These are phyloP conservation scores for Salicornia ramosissima DNA, from an alignment of 148 eudicot genomes.

Conservation along the genomic window DNA sequence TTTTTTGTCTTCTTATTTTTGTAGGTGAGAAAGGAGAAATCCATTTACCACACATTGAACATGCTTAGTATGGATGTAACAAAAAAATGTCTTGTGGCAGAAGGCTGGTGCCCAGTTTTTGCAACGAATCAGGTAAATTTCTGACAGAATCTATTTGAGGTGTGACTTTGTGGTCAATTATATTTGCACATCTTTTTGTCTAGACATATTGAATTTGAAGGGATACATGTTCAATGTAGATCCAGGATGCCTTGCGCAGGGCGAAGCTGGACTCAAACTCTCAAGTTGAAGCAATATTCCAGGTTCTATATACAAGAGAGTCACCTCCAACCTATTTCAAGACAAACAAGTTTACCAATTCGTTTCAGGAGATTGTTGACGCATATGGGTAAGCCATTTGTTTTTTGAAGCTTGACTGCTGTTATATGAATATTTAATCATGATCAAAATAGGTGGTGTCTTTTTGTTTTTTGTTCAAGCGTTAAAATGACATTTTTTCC, in stretches of 20 bases:
- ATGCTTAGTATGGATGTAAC: slow-evolving; percentile 99
- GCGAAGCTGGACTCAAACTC: slow-evolving; percentile 82
- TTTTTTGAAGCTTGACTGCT: not conserved
- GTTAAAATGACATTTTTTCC: not conserved
- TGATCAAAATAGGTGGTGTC: not conserved
- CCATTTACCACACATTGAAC: slow-evolving; percentile 85
- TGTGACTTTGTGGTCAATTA: not conserved
- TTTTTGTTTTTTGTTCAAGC: not conserved
- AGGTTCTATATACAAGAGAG: slow-evolving; percentile 77
- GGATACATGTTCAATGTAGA: slow-evolving; percentile 42
- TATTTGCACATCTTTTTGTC: not conserved
- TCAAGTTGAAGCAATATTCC: slow-evolving; percentile 90
- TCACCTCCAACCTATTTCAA: slow-evolving; percentile 84
- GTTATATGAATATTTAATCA: not conserved
- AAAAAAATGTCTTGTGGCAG: slow-evolving; percentile 96
- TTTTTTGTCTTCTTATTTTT: slow-evolving; percentile 17
- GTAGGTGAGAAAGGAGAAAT: slow-evolving; percentile 87
- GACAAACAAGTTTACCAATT: slow-evolving; percentile 79
- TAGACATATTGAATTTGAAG: slow-evolving; percentile 9
- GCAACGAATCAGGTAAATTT: slow-evolving; percentile 71
- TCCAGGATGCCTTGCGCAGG: slow-evolving; percentile 80
- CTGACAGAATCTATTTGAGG: slow-evolving; percentile 1
- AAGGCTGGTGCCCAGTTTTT: slow-evolving; percentile 97
- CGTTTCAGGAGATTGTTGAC: slow-evolving; percentile 93
- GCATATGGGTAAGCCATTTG: slow-evolving; percentile 81